These are phyloP conservation scores for Hypoxylon sp. DNA, from an alignment of 2,329 filamentous ascomycete species.

Conservation along the genomic window DNA sequence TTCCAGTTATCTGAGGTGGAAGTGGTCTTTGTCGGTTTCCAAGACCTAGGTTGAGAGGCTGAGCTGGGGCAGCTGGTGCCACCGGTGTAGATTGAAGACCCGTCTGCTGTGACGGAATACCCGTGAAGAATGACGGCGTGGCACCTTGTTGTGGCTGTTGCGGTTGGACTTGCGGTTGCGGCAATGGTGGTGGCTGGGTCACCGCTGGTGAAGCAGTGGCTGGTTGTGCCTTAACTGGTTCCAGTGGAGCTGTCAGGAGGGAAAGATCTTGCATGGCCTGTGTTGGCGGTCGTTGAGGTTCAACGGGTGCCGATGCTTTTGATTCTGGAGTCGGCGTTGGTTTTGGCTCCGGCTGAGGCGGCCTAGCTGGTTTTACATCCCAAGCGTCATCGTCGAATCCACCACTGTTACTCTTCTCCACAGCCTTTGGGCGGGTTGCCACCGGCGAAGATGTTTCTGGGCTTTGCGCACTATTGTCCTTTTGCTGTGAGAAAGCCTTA, in stretches of 20 bases:
- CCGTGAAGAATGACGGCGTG: conserved; percentile 71
- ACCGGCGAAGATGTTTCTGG: conserved; percentile 58
- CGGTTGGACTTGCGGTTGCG: conserved; percentile 54
- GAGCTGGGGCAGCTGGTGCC: conserved; percentile 60
- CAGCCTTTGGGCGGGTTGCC: conserved; percentile 51
- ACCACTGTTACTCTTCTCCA: conserved; percentile 50
- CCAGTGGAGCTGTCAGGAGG: conserved; percentile 66
- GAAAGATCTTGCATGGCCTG: conserved; percentile 69
- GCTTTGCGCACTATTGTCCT: conserved; percentile 61
- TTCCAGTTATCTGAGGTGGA: conserved; percentile 74
- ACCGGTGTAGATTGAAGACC: conserved; percentile 58
- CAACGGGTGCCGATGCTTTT: conserved; percentile 55
- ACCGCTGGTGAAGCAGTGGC: conserved; percentile 53
- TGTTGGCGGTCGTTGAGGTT: conserved; percentile 52
- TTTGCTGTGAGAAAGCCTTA: conserved; percentile 82
- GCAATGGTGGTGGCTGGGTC: conserved; percentile 54
- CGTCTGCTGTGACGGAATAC: conserved; percentile 64
- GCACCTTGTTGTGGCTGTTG: conserved; percentile 64
- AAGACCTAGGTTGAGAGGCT: conserved; percentile 62
- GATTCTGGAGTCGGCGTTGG: conserved; percentile 74
- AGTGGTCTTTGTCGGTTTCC: conserved; percentile 77
- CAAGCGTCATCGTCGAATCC: conserved; percentile 96
- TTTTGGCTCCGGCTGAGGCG: conserved; percentile 60
- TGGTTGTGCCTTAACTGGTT: conserved; percentile 63
- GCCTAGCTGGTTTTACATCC: conserved; percentile 89